Conservation (phyloP, 257 asterid species). For the Jacaranda mimosifolia region DNA sequence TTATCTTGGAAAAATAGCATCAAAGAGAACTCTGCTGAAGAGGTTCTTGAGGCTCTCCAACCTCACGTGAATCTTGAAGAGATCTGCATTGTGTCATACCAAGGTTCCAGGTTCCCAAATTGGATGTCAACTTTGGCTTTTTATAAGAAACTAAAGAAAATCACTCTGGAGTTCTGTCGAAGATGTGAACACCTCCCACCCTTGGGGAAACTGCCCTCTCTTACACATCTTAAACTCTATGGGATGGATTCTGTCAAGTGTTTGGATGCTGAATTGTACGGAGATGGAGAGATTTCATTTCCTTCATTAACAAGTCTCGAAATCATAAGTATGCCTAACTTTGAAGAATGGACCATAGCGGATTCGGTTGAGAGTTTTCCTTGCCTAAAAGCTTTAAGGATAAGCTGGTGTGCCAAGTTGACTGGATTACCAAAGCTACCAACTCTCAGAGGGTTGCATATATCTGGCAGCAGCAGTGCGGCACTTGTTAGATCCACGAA, state of each 20-base stretch:
- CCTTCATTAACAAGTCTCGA: constrained; percentile 6
- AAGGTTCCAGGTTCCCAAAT: constrained; percentile 35
- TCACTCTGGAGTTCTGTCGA: background rate
- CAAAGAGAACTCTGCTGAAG: constrained; percentile 9
- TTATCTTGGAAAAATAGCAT: constrained; percentile 23
- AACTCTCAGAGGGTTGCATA: background rate
- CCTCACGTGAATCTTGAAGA: constrained; percentile 34
- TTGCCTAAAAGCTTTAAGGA: background rate
- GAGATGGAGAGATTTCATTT: constrained; percentile 33
- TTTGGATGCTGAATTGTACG: constrained; percentile 29
- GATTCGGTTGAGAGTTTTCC: constrained; percentile 24
- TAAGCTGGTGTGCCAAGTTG: background rate
- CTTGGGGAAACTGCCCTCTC: constrained; percentile 32
- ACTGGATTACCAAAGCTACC: constrained; percentile 4
- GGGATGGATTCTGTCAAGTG: constrained; percentile 19
- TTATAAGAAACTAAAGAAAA: background rate
- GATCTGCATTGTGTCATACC: constrained; percentile 23
- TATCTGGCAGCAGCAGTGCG: background rate
- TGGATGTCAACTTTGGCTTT: constrained; percentile 36
- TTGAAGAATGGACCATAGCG: constrained; percentile 34
- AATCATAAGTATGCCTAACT: background rate
- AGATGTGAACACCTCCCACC: constrained; percentile 42
- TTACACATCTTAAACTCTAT: background rate
- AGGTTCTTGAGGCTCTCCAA: constrained; percentile 38
- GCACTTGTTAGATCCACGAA: background rate